Evolutionary conservation across 1,139 yeast species (phyloP), one percentile per base, ranked within the genome.

Genomic region (Nadsonia commutata): DNA sequence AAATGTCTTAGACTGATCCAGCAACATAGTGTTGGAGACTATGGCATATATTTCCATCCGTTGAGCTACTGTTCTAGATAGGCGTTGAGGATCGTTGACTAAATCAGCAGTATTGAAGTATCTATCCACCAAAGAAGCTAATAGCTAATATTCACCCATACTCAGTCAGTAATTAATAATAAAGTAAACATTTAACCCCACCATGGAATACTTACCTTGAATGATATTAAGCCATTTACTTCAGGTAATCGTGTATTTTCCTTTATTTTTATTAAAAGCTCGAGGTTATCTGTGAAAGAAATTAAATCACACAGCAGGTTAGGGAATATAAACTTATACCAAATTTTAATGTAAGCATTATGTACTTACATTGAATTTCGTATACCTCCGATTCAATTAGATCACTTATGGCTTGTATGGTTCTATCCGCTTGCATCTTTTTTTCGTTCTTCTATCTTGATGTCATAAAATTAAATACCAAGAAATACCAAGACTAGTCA

Each of bases 11-110:
- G 33, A 27, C 21, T 42, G 40, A 44, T 51, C 48, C 31, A 52
- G 46, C 18, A 53, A 44, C 31, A 54, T 42, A 5, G 51, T 54
- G 41, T 54, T 54, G 22, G 57, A 56, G 9, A 53, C 41, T 7
- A 53, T 48, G 2, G 57, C 52, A 37, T 51, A 49, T 2, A 51
- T 47, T 37, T 52, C 55, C 20, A 33, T 33, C 21, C n/a, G 20
- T 33, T 13, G 40, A 4, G 33, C 27, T 20, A 16, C 18, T 4
- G 31, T 36, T 22, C 40, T 17, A 22, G 17, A 3, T 6, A n/a
- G 13, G 11, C 18, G 38, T 6, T 9, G n/a, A 9, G 3, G 5
- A 18, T 36, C 20, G 11, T 36, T 18, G 5, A 36, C 9, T 36
- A 9, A 36, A 4, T 36, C 18, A 4, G 8, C 38, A 16, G 23